Base-by-base conservation (phyloP, 2,329 filamentous ascomycete genomes). In the Ophiocordyceps unilateralis region DNA sequence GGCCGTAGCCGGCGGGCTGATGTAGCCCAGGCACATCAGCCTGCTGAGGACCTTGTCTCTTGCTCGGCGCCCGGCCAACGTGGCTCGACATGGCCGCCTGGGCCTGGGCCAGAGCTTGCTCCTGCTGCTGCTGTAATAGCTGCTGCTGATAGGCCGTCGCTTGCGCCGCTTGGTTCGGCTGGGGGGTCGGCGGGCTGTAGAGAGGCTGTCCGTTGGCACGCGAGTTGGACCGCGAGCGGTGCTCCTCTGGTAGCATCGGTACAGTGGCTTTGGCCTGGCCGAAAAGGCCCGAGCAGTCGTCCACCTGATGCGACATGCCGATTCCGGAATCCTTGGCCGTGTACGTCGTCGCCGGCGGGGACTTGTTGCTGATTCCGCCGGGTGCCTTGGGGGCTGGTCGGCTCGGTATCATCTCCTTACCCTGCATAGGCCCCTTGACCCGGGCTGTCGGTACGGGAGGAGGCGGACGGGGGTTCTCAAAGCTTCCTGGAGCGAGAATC, bases 381-480 rank as follows among this genome's bases (percentile, higher is more conserved):
- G 89, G 91, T n/a, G 89, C 84, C 60, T 83, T 84, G 42, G 88
- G 91, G 39, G 89, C 87, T 43, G 86, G 83, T 47, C 91, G 77
- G 54, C 77, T 83, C 41, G 91, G 88, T 56, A 93, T 71, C 47
- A 71, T 58, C 49, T 76, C 74, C 57, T 74, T 73, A 44, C 48
- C 45, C 5, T 42, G 43, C 44, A 62, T 57, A 37, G 66, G 63
- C 26, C 65, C 58, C 39, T 61, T 64, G 45, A 61, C 63, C 45
- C 69, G 64, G 41, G 67, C 68, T 39, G 62, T 60, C 45, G 89
- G 88, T 47, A 95, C 83, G 11, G 89, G 91, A 49, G 91, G 91
- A 34, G 91, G 84, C 17, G 89, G 84, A 56, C 91, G 77, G 41
- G 91, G 91, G 57, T 98, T 96, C 65, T 96, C 91, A 63, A 96